phyloP scores from a whole-genome alignment of 2,329 filamentous ascomycete genomes.

The Alternaria sp. region DNA sequence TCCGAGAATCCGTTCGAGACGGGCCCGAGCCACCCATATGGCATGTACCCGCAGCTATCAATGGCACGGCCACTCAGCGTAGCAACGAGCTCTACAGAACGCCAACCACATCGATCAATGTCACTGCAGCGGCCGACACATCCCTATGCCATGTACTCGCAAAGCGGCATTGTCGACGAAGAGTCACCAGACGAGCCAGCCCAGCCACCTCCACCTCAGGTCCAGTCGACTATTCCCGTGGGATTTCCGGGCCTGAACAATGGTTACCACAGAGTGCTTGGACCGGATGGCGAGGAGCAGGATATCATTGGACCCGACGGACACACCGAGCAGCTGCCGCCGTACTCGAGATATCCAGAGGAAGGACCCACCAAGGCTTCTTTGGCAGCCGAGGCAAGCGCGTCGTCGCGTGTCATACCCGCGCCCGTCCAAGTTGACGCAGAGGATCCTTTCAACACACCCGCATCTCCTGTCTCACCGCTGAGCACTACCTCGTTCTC shows the following conservation, averaged over 20 bases:
- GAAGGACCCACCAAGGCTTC: constrained; percentile 68
- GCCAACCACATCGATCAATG: constrained; percentile 63
- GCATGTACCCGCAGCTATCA: constrained; percentile 77
- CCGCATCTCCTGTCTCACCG: constrained; percentile 33
- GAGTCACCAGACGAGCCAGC: constrained; percentile 28
- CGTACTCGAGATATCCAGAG: constrained; percentile 89
- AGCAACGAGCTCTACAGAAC: constrained; percentile 73
- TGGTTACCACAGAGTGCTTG: constrained; percentile 74
- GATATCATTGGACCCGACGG: constrained; percentile 88
- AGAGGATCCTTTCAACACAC: constrained; percentile 37
- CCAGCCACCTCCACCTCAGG: constrained; percentile 47
- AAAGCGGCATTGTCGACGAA: constrained; percentile 69
- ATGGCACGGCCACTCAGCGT: constrained; percentile 66
- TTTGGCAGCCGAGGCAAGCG: constrained; percentile 45
- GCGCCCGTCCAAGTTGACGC: constrained; percentile 25
- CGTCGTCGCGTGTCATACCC: constrained; percentile 39
- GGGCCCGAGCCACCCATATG: constrained; percentile 83
- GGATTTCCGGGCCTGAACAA: constrained; percentile 75
- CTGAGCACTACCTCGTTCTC: constrained; percentile 27
- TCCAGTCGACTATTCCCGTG: constrained; percentile 63
- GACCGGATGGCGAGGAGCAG: constrained; percentile 84
- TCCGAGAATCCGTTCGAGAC: constrained; percentile 72
- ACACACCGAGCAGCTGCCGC: constrained; percentile 88
- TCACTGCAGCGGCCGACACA: constrained; percentile 74
- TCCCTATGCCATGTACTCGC: constrained; percentile 85